Evolutionary conservation across 2,329 filamentous ascomycete species (phyloP), one percentile per base, ranked within the genome.

Genomic region (Ascosphaera pollenicola): DNA sequence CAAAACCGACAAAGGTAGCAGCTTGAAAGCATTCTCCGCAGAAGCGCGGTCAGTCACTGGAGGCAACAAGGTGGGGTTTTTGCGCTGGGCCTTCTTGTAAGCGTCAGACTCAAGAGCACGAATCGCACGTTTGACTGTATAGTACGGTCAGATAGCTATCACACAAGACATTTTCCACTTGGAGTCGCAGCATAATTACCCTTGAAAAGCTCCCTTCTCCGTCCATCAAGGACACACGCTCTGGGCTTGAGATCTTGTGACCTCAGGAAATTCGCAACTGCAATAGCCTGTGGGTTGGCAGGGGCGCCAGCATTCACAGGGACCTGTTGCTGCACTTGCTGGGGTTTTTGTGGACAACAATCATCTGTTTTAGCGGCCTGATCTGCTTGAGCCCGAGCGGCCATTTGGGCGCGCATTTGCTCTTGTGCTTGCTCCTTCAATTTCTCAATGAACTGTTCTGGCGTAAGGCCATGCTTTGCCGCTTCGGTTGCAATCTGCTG

Each of bases 161-260:
- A n/a, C n/a, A n/a, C n/a, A n/a, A n/a, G n/a, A n/a, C n/a, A n/a
- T n/a, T n/a, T n/a, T n/a, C n/a, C n/a, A n/a, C n/a, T n/a, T 24
- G 21, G n/a, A n/a, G 8, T n/a, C 17, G 28, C n/a, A 31, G 32
- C 17, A 16, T 24, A 39, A 17, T 36, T 65, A 87, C 83, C 84
- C 68, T 78, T 79, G 61, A 98, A 95, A 81, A 98, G 91, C 47
- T 98, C 87, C 62, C 93, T 95, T 51, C 89, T 73, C 67, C 94
- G 85, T 51, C 89, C 89, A 47, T 94, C 85, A 47, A 95, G 70
- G 46, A 98, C 91, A 56, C 81, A 87, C 15, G 85, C 94, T 45
- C 89, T 70, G 15, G 72, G 69, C 69, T 98, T 98, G 46, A 98
- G 63, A 43, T 89, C 73, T 61, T 94, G 85, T 42, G 69, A 59